These are phyloP conservation scores for Otatea glauca DNA, from an alignment of 176 grass and related monocot species.

Conservation along the genomic window DNA sequence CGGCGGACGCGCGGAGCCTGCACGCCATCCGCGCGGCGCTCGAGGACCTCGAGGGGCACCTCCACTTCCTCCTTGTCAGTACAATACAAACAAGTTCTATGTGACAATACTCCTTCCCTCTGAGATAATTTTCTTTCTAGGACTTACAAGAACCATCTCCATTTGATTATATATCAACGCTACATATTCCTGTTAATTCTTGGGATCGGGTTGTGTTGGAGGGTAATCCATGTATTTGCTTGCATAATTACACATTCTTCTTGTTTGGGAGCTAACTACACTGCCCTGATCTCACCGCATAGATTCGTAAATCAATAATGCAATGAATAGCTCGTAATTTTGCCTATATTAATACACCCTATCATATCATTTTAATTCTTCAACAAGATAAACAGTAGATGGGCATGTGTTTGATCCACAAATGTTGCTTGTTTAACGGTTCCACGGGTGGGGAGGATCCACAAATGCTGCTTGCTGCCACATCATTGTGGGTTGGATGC, in stretches of 20 bases:
- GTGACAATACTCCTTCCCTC: background rate
- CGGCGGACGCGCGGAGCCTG: slow-evolving; percentile 63
- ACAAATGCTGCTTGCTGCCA: background rate
- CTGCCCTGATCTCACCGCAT: background rate
- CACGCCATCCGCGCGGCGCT: slow-evolving; percentile 72
- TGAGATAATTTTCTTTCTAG: background rate
- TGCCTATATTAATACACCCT: background rate
- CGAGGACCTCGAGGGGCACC: slow-evolving; percentile 81
- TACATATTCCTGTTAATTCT: background rate
- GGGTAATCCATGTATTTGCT: background rate
- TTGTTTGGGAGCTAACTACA: background rate
- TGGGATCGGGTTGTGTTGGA: background rate
- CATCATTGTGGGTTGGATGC: slow-evolving; percentile 18
- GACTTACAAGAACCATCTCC: background rate
- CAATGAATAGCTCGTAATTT: background rate
- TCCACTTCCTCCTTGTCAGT: slow-evolving; percentile 78
- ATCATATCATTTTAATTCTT: background rate
- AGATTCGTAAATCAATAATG: slow-evolving; percentile 3
- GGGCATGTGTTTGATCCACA: background rate
- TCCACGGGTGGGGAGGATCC: background rate
- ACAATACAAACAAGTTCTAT: background rate
- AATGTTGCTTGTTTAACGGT: background rate
- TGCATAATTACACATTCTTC: background rate
- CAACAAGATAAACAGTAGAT: background rate
- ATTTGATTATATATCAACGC: background rate